Base-by-base conservation (phyloP, 805 yeast genomes). In the Kazachstania kunashirensis region DNA sequence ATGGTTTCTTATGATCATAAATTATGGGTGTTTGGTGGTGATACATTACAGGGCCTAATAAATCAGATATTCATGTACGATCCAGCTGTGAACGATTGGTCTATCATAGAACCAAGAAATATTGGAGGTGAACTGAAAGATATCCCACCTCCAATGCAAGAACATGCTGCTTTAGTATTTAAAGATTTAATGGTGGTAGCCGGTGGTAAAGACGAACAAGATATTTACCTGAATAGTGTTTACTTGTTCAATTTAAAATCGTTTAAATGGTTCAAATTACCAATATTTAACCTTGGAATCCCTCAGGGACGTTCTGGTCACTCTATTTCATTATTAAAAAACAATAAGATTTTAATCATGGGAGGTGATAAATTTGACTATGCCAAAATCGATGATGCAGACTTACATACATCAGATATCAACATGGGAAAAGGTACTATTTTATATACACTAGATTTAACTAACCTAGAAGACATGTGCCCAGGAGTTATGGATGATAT, bases 281-380 rank as follows among this genome's bases (percentile, higher is more conserved):
- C 71, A 3, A 21, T 44, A 1, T 51, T 49, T 29, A 57, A 57
- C 25, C 51, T 65, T 2, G 67, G 64, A 48, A 60, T 62, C 29
- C 94, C 96, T 1, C 83, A 88, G 31, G 76, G 92, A 11, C 74
- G 96, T 48, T 83, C 89, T 43, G 97, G 97, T 8, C 98, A 92
- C 60, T 76, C 95, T 6, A 64, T 89, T 61, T 77, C 96, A 1
- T 58, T 82, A 38, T 66, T 79, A 33, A 72, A 68, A 18, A 74
- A 73, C 42, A 75, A 84, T 50, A 83, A 79, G 59, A 52, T 89
- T 24, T 54, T 88, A 10, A 73, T 89, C 12, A 79, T 94, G 83
- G 98, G 98, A 30, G 97, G 98, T 40, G 95, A 85, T 58, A 72
- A 77, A 46, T 71, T 75, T 44, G 89, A 83, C 52, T 77, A 73